Conservation (phyloP, 345 rosid genomes). For the Raphanus sativus region DNA sequence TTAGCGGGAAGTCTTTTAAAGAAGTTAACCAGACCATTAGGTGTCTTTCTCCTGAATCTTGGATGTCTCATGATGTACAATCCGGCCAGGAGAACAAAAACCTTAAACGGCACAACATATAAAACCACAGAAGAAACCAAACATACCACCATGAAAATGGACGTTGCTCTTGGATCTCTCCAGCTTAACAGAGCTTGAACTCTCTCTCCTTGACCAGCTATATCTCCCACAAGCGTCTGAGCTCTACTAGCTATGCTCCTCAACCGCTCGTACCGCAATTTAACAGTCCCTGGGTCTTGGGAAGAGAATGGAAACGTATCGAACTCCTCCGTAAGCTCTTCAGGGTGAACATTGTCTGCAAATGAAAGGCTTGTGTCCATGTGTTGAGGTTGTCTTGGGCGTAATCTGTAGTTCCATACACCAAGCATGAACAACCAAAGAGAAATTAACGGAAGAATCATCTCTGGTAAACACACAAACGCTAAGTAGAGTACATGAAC, state of each 20-base stretch:
- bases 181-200: constrained; percentile 74
- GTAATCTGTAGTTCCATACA: constrained; percentile 71
- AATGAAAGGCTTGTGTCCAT: constrained; percentile 81
- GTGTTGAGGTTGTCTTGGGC: constrained; percentile 85
- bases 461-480: constrained; percentile 73
- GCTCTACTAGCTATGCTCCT: constrained; percentile 78
- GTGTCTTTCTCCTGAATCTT: constrained; percentile 66
- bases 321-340: constrained; percentile 89
- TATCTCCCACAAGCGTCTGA: constrained; percentile 88
- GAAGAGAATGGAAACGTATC: constrained; percentile 72
- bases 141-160: constrained; percentile 65
- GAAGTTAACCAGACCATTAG: constrained; percentile 44
- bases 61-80: constrained; percentile 85
- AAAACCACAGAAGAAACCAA: constrained; percentile 63
- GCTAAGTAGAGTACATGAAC: constrained; percentile 62
- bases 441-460: constrained; percentile 76
- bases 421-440: constrained; percentile 77
- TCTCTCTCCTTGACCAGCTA: constrained; percentile 93
- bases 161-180: constrained; percentile 94
- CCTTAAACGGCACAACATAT: constrained; percentile 75
- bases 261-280: constrained; percentile 76
- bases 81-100: constrained; percentile 59
- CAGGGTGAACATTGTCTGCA: constrained; percentile 68
- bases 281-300: constrained; percentile 45
- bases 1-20: background rate